phyloP scores from a whole-genome alignment of 2,329 filamentous ascomycete species.

The Rhinocladiella similis region DNA sequence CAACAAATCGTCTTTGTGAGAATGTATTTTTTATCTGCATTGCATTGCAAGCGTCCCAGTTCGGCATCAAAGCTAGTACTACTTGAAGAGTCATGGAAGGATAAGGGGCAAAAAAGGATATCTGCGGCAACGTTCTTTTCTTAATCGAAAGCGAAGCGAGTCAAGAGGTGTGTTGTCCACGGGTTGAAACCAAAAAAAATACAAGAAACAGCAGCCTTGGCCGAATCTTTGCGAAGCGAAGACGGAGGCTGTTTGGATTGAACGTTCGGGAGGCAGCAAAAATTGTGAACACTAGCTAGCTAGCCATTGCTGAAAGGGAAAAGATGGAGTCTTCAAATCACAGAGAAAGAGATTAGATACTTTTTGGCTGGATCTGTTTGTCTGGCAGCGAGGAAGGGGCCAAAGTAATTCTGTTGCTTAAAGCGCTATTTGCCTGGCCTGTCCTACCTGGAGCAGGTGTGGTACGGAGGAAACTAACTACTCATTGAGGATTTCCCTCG shows the following conservation, averaged over 20 bases:
- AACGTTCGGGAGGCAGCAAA: not conserved
- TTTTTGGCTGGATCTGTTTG: not conserved
- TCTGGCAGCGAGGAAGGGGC: not conserved
- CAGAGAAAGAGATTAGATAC: not conserved
- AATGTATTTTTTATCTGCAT: conserved; percentile 7
- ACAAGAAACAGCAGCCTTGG: too few relatives aligned
- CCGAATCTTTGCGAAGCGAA: too few relatives aligned
- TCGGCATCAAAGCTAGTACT: conserved; percentile 10
- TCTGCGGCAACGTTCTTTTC: conserved; percentile 9
- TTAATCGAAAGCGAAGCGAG: not conserved
- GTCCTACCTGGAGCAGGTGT: not conserved
- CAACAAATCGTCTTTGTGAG: conserved; percentile 12
- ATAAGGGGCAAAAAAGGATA: conserved; percentile 9
- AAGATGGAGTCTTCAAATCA: not conserved
- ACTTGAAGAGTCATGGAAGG: conserved; percentile 4
- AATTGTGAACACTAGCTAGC: not conserved
- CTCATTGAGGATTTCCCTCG: not conserved
- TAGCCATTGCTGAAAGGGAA: not conserved
- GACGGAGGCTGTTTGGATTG: too few relatives aligned
- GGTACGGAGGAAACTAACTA: too few relatives aligned
- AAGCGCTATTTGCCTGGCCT: not conserved
- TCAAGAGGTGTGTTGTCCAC: not conserved
- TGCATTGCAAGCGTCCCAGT: conserved; percentile 25
- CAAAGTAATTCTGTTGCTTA: too few relatives aligned
- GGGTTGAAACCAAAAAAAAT: too few relatives aligned